These are phyloP conservation scores for Aquilaria agallochum DNA, from an alignment of 441 rosid genomes.

Conservation along the genomic window DNA sequence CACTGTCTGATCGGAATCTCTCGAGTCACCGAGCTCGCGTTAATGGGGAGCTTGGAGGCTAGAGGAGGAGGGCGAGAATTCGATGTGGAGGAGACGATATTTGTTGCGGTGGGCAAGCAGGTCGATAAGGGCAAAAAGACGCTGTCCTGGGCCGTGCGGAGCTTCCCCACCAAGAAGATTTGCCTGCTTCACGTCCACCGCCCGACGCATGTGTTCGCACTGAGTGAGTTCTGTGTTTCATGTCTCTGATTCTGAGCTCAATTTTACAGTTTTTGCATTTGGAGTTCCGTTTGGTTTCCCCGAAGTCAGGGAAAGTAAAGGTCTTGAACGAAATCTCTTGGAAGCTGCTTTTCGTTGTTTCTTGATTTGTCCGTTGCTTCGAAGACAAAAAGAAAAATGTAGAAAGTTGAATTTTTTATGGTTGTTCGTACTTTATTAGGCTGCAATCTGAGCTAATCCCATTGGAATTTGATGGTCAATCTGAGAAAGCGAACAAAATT, in stretches of 20 bases:
- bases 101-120: conserved; percentile 73
- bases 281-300: conserved; percentile 11
- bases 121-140: conserved; percentile 51
- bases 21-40: no score
- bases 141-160: conserved; percentile 64
- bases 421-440: background rate
- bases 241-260: conserved; percentile 6
- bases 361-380: no score
- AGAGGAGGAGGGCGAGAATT: conserved; percentile 21
- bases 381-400: background rate
- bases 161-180: conserved; percentile 64
- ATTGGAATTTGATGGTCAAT: no score
- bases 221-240: conserved; percentile 41
- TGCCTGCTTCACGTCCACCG: conserved; percentile 77
- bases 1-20: no score
- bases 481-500: no score
- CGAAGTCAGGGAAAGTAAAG: conserved; percentile 12
- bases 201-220: conserved; percentile 34
- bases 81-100: conserved; percentile 61
- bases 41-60: conserved; percentile 42
- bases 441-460: no score
- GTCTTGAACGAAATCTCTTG: no score
- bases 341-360: no score
- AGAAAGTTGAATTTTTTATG: conserved; percentile 16
- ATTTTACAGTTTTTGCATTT: conserved; percentile 11